Evolutionary conservation across 73 alveolate species (phyloP), one percentile per base, ranked within the genome.

Genomic region (Paramecium tetraurelia): DNA sequence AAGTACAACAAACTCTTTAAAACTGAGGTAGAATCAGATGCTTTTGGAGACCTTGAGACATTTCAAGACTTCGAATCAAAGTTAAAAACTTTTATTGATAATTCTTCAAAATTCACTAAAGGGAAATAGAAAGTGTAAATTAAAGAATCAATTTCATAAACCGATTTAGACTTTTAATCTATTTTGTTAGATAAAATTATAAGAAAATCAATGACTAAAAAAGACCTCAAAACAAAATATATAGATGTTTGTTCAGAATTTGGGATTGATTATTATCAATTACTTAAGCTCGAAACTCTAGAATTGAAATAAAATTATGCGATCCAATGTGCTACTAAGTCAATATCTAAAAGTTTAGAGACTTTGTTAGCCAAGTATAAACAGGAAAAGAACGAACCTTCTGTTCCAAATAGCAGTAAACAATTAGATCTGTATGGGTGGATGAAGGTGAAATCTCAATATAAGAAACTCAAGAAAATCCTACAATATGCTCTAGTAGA

Each of bases 251-350:
- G 90, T 48, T 24, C 24, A 18, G 76, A 80, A 44, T 80, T 80
- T 48, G 70, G 75, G 38, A 80, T 80, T 12, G 90, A 80, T 44
- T 43, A 41, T 46, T 44, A 41, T 10, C 22, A 80, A 35, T 80
- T 80, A 44, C 11, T 22, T 2, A 80, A 48, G 9, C 57, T 31
- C 5, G 72, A 80, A 22, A 44, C 77, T 22, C 10, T 80, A 27
- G 90, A 80, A 80, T 24, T n/a, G 8, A 80, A 80, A 48, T 22
- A 80, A 46, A 22, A 80, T 44, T 80, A 80, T 80, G 90, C 57
- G 20, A 46, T 80, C 18, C 7, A 21, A 80, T 46, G 75, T 43
- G 46, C 76, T 18, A 12, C 44, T 3, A 80, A 80, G 7, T 21
- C 11, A 48, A 80, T 80, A 8, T 11, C 35, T 1, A 44, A 44